Percentiles rank a stretch among this genome's conserved stretches.
These are phyloP conservation scores for Leishmania gerbilli DNA, from an alignment of 208 protist species.

Conservation along the genomic window DNA sequence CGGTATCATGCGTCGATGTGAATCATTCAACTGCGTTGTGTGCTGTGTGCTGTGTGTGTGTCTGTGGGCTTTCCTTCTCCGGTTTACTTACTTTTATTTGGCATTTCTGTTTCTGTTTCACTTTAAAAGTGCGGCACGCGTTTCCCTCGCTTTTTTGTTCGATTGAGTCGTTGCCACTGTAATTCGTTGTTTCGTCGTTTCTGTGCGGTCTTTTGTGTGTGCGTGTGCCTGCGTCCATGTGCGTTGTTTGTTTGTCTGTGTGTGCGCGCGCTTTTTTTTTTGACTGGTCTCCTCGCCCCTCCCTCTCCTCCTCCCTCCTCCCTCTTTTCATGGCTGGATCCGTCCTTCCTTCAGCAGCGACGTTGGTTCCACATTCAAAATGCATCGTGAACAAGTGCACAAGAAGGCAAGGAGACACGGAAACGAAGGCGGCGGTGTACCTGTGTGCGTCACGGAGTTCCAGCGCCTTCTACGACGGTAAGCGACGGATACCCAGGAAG, in stretches of 20 bases:
- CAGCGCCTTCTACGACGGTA: not conserved
- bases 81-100: slow-evolving; percentile 2
- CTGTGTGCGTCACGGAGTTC: not conserved
- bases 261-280: not conserved
- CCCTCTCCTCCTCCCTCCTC: not conserved
- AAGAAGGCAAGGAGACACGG: not conserved
- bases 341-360: not conserved
- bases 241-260: not conserved
- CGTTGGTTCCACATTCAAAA: not conserved
- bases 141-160: not conserved
- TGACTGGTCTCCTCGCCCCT: not conserved
- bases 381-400: not conserved
- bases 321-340: not conserved
- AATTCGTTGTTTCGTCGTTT: not conserved
- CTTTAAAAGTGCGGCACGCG: not conserved
- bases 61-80: not conserved
- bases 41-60: not conserved
- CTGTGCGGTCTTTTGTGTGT: not conserved
- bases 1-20: not conserved
- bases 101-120: not conserved
- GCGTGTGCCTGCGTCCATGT: not conserved
- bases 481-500: not conserved
- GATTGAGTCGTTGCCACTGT: not conserved
- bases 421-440: not conserved
- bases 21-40: not conserved